Conservation (phyloP, 2,329 filamentous ascomycete genomes). For the Xylariales sp. region DNA sequence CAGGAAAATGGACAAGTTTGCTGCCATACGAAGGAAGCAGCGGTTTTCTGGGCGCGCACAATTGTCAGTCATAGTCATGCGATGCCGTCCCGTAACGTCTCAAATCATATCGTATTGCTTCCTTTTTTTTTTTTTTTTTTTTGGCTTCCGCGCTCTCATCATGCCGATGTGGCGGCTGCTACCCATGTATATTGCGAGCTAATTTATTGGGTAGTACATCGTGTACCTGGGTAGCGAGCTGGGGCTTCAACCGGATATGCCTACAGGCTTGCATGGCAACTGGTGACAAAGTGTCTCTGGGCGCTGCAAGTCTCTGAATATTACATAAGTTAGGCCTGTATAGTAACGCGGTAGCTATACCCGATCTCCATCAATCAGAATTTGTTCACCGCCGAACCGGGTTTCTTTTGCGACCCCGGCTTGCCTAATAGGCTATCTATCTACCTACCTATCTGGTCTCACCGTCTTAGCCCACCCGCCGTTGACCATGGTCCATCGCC, state of each 20-base stretch:
- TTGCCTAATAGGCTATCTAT: conserved; percentile 29
- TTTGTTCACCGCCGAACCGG: conserved; percentile 23
- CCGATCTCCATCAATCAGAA: neutral
- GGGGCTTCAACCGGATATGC: conserved; percentile 22
- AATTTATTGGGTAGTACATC: neutral
- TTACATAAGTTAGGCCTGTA: conserved; percentile 22
- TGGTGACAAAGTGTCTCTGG: neutral
- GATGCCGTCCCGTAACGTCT: conserved; percentile 16
- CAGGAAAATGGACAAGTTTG: neutral
- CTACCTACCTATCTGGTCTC: neutral
- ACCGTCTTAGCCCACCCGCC: neutral
- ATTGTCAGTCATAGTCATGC: conserved; percentile 17
- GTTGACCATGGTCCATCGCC: neutral
- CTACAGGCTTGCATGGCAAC: conserved; percentile 5
- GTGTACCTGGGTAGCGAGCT: neutral
- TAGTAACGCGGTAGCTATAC: conserved; percentile 16
- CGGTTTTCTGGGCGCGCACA: conserved; percentile 4
- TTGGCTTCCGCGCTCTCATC: neutral
- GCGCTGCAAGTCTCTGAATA: conserved; percentile 9
- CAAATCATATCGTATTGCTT: conserved; percentile 16
- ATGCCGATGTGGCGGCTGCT: conserved; percentile 8
- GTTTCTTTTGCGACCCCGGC: conserved; percentile 10
- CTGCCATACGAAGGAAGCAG: conserved; percentile 30
- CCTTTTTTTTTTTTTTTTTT: neutral
- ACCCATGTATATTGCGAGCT: conserved; percentile 7